Base-by-base conservation (phyloP, 2,329 filamentous ascomycete species). In the Colletotrichum abscissum region DNA sequence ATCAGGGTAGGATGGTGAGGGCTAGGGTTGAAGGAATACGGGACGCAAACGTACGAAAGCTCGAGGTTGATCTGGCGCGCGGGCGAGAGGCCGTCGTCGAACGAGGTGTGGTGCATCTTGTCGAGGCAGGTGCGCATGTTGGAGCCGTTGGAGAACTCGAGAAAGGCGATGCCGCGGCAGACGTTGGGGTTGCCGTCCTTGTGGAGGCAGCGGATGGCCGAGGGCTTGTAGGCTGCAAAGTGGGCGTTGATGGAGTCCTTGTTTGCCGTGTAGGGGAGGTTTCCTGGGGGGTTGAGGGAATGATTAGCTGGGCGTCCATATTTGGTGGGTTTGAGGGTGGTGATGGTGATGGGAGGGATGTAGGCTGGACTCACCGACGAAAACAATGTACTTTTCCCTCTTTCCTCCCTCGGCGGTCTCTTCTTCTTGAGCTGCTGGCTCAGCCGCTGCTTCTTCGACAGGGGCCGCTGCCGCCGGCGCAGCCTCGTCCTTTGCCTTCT, bases 81-180 rank as follows among this genome's bases (percentile, higher is more conserved):
- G 19, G 85, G 81, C 55, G 84, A 86, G 19, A 83, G 74, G 75
- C 86, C 85, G 82, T 92, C 86, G 80, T 87, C 83, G 80, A 98
- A 97, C 75, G 88, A 88, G 73, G 91, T 93, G 84, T 98, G 95
- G 84, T 98, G 95, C 84, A 96, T 96, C 76, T 95, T 91, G 83
- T 95, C 94, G 74, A 98, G 88, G 80, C 95, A 97, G 38, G 94
- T 97, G 87, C 97, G 94, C 95, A 98, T 97, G 80, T 93, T 91
- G 83, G 95, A 93, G 84, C 92, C 97, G 77, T 91, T 89, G 76
- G 91, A 91, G 80, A 98, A 98, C 83, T 98, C 96, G 77, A 98
- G 87, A 82, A 98, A 97, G 6, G 94, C 95, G 78, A 93, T 93
- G 46, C 95, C 94, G 77, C 92, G 92, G 79, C 90, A 92, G 76